Conservation (phyloP, 495 filamentous ascomycete genomes). For the Endocarpon pusillum region DNA sequence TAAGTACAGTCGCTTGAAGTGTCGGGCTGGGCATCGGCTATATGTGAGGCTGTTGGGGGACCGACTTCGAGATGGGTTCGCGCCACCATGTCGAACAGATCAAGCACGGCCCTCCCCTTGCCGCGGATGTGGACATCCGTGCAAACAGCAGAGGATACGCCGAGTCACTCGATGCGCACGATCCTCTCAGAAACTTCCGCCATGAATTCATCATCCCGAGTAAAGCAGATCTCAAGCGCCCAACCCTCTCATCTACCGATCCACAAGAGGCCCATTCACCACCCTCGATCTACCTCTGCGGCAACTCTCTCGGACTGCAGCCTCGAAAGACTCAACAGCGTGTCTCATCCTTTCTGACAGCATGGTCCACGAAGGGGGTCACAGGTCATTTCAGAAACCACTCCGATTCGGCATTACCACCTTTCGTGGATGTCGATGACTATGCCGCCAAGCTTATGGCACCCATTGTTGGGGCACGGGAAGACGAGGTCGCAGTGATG, state of each 20-base stretch:
- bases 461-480: conserved; percentile 65
- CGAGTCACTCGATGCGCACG: conserved; percentile 45
- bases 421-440: conserved; percentile 69
- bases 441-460: conserved; percentile 56
- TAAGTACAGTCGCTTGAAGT: no score
- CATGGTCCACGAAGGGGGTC: conserved; percentile 89
- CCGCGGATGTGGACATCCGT: no score
- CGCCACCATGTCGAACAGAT: conserved; percentile 17
- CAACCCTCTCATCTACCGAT: no score
- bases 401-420: conserved; percentile 51
- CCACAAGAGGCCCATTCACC: conserved; percentile 29
- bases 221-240: conserved; percentile 56
- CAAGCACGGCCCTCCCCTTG: conserved; percentile 17
- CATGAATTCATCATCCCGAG: conserved; percentile 75
- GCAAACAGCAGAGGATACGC: no score
- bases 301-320: conserved; percentile 91
- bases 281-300: conserved; percentile 67
- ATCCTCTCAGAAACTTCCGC: conserved; percentile 49
- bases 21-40: no score
- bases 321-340: conserved; percentile 53
- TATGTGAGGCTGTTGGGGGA: conserved; percentile 8
- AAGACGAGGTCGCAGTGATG: conserved; percentile 81
- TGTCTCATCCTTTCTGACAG: conserved; percentile 59
- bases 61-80: conserved; percentile 16
- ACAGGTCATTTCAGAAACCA: conserved; percentile 82